Percentiles rank a stretch among this genome's conserved stretches.
These are phyloP conservation scores for Rutstroemia sp. DNA, from an alignment of 2,329 filamentous ascomycete species.

Conservation along the genomic window DNA sequence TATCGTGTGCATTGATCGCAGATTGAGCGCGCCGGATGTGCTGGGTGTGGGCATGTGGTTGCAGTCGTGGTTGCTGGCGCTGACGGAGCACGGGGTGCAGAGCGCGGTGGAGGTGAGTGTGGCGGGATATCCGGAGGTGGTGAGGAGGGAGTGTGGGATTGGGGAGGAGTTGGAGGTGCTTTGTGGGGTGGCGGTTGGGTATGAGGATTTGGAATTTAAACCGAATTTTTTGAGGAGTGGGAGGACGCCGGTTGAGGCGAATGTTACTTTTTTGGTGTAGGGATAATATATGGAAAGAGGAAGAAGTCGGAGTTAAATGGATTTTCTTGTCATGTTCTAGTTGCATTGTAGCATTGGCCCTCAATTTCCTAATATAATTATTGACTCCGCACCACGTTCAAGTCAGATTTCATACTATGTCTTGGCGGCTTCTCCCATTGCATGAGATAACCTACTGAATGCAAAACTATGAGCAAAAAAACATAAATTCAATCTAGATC, in stretches of 20 bases:
- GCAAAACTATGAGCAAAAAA: no score
- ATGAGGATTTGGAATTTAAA: not conserved
- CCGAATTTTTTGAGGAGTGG: not conserved
- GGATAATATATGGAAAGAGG: not conserved
- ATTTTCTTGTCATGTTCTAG: no score
- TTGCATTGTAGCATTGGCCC: no score
- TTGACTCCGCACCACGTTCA: no score
- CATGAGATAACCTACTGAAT: no score
- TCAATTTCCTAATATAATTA: no score
- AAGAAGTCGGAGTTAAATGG: no score
- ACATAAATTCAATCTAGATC: no score
- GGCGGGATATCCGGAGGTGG: not conserved
- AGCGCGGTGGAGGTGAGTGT: constrained; percentile 1
- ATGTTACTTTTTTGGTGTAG: not conserved
- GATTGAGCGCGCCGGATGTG: not conserved
- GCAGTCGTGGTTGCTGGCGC: constrained; percentile 2
- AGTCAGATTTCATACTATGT: no score
- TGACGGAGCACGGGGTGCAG: constrained; percentile 1
- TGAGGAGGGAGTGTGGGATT: not conserved
- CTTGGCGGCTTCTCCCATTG: no score
- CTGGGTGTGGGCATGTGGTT: constrained; percentile 5
- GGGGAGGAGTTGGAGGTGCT: constrained; percentile 1
- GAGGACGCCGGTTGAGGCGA: not conserved
- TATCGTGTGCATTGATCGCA: constrained; percentile 1
- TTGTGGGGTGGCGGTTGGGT: constrained; percentile 4